Evolutionary conservation across 495 filamentous ascomycete species (phyloP), one percentile per base, ranked within the genome.

Genomic region (Cercophora sp.): DNA sequence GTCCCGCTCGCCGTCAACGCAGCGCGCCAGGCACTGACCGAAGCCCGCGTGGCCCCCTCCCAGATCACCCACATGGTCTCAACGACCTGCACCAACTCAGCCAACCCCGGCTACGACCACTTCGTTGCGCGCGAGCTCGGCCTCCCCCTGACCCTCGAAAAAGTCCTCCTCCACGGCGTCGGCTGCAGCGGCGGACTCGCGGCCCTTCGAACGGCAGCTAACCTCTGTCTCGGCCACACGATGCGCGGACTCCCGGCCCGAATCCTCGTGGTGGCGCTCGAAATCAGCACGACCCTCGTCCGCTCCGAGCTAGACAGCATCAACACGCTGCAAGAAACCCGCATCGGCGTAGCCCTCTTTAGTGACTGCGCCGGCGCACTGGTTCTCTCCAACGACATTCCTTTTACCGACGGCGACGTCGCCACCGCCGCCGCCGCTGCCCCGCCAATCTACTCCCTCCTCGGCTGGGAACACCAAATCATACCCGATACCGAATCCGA

Each of bases 81-180:
- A 15, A 84, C 83, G 0, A 86, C 84, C 18, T 83, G 80, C 49
- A 87, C 84, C 24, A 78, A 85, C 58, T 78, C 77, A n/a, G 84
- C 82, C 20, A 85, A 83, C 61, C 84, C 84, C 6, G 84, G 84
- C 4, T 86, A 81, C 58, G 84, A 86, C 63, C 79, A 84, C 54
- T 81, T 70, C 45, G 83, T 86, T 6, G 74, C 72, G 9, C 79
- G 78, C 47, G 62, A 73, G 27, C 62, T 87, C 13, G 77, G 77
- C 0, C 66, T 86, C 6, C 60, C 60, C 24, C 55, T 64, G 3
- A 60, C 59, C 5, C 73, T 81, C 1, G 81, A 86, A 51, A 80
- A 83, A 48, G 70, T 80, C 16, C 69, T 86, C 15, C 67, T 86
- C 16, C 78, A 84, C 58, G 84, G 83, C 3, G 73, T 85, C 18